phyloP scores from a whole-genome alignment of 208 protist genomes.

The Acanthamoeba lenticulata region DNA sequence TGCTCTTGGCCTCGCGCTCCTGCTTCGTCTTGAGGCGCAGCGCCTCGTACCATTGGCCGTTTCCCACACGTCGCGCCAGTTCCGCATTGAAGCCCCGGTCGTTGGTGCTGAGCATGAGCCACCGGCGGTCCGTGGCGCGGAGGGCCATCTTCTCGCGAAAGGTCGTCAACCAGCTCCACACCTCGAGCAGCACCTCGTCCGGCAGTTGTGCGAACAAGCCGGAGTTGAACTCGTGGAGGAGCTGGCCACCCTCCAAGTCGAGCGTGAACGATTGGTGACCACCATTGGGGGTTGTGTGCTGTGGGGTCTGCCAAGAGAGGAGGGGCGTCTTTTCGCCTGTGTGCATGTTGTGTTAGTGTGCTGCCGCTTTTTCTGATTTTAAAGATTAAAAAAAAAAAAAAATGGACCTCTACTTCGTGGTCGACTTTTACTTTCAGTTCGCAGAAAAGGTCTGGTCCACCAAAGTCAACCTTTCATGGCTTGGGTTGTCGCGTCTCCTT shows the following conservation, averaged over 20 bases:
- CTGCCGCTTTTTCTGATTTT: too few relatives aligned
- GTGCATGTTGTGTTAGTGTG: too few relatives aligned
- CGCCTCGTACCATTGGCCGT: not conserved
- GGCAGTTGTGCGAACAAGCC: too few relatives aligned
- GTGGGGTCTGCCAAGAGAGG: too few relatives aligned
- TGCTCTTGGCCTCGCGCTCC: not conserved
- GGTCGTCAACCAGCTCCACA: not conserved
- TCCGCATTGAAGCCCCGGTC: not conserved
- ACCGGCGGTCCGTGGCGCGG: not conserved
- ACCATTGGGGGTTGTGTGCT: too few relatives aligned
- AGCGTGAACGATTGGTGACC: too few relatives aligned
- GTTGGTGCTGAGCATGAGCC: not conserved
- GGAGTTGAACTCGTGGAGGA: too few relatives aligned
- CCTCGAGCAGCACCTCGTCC: not conserved
- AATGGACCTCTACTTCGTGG: not conserved
- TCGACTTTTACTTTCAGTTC: not conserved
- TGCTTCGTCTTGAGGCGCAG: not conserved
- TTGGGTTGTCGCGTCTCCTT: not conserved
- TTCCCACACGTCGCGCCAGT: not conserved
- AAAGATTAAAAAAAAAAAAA: too few relatives aligned
- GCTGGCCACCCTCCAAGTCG: too few relatives aligned
- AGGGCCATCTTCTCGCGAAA: not conserved
- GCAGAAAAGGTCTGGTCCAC: not conserved
- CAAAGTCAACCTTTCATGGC: not conserved
- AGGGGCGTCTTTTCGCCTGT: too few relatives aligned